Evolutionary conservation across 768 basidiomycete species (phyloP).

Genomic region (Favolaschia claudopus): DNA sequence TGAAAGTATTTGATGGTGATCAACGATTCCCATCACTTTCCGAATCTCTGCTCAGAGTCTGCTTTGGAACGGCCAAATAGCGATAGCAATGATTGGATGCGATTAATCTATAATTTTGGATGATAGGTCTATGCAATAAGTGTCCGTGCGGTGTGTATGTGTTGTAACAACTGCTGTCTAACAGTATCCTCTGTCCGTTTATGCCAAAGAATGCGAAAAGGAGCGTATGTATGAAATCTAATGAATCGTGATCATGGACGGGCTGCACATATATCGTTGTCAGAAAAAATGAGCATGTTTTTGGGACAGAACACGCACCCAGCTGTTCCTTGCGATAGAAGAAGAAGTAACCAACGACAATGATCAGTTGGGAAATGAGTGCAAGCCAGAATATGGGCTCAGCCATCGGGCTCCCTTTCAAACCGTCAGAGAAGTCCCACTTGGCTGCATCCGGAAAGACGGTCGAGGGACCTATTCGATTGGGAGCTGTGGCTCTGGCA

Average conservation of each 20-base stretch:
- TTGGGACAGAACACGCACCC: conserved; percentile 51
- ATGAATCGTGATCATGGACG: conserved; percentile 43
- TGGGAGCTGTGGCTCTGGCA: conserved; percentile 89
- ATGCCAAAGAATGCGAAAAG: conserved; percentile 18
- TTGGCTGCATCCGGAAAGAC: conserved; percentile 93
- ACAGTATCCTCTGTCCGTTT: conserved; percentile 25
- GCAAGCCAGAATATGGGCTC: conserved; percentile 90
- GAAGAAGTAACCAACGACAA: conserved; percentile 94
- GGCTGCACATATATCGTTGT: conserved; percentile 33
- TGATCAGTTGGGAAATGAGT: conserved; percentile 78
- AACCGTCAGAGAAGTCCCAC: conserved; percentile 84
- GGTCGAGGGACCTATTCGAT: conserved; percentile 85
- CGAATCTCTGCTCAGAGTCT: too few species aligned
- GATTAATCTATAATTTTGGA: conserved; percentile 13
- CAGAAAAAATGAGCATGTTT: neutral
- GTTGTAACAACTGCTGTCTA: conserved; percentile 22
- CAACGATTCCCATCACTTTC: too few species aligned
- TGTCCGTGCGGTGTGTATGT: conserved; percentile 5
- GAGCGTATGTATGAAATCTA: conserved; percentile 15
- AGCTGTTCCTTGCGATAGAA: conserved; percentile 97
- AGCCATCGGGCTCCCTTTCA: conserved; percentile 82
- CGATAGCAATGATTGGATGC: neutral
- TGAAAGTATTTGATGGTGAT: too few species aligned
- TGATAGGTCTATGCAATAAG: conserved; percentile 14
- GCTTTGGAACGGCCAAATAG: too few species aligned